A percentile compares a stretch with the other conserved stretches of the same genome.
phyloP scores from a whole-genome alignment of 495 filamentous ascomycete genomes.

The Lasiosphaeria miniovina region DNA sequence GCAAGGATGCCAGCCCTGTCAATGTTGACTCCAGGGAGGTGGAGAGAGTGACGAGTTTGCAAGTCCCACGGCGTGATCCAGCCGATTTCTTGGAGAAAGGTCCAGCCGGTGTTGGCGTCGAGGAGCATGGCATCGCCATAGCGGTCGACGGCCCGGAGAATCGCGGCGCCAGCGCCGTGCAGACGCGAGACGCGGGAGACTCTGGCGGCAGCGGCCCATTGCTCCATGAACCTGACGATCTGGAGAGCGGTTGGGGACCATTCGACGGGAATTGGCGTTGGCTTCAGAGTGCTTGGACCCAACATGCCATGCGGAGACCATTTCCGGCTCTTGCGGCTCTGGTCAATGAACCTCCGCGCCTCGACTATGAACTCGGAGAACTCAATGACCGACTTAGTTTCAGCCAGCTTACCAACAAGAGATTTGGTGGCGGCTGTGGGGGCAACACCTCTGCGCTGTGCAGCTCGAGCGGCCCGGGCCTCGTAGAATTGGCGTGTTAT shows the following conservation, averaged over 20 bases:
- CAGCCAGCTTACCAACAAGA: background rate
- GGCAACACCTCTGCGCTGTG: too few relatives aligned
- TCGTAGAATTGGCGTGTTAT: slow-evolving; percentile 35
- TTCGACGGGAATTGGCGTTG: slow-evolving; percentile 17
- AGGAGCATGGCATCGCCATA: slow-evolving; percentile 60
- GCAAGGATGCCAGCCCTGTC: slow-evolving; percentile 42
- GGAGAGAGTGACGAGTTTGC: slow-evolving; percentile 56
- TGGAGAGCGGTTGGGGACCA: slow-evolving; percentile 50
- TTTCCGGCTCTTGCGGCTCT: slow-evolving; percentile 61
- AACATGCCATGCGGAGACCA: slow-evolving; percentile 56
- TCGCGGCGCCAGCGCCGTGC: slow-evolving; percentile 61
- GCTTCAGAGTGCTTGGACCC: slow-evolving; percentile 38
- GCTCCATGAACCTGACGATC: slow-evolving; percentile 69
- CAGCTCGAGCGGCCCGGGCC: background rate
- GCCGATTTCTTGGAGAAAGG: slow-evolving; percentile 84
- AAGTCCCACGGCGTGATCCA: slow-evolving; percentile 81
- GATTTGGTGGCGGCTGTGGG: too few relatives aligned
- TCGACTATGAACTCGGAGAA: slow-evolving; percentile 57
- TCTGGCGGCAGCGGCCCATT: slow-evolving; percentile 58
- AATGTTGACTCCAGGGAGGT: slow-evolving; percentile 47
- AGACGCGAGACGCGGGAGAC: slow-evolving; percentile 47
- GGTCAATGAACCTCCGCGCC: slow-evolving; percentile 60
- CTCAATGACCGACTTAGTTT: background rate
- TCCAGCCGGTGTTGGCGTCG: slow-evolving; percentile 54
- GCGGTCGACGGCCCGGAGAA: slow-evolving; percentile 68